Evolutionary conservation across 495 filamentous ascomycete genomes (phyloP), one percentile per base, ranked within the genome.

Genomic region (Thozetella sp.): DNA sequence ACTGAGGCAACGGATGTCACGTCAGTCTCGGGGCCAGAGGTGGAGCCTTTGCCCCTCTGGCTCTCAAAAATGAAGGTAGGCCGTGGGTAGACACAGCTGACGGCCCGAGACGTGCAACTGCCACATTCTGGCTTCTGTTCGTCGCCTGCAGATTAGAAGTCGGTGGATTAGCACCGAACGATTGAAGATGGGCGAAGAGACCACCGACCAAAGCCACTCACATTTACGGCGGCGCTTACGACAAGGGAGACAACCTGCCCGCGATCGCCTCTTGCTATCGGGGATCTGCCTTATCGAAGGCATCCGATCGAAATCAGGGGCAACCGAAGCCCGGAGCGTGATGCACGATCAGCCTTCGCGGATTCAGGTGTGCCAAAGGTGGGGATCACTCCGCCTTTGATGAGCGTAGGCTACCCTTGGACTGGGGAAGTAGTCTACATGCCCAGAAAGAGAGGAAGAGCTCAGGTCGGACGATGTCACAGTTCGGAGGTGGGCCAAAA

Each of bases 211-310:
- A 48, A 48, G n/a, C n/a, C 43, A 48, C 43, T 48, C 43, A 48
- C 43, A 48, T 48, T 48, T 48, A 19, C 43, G 43, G 9, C 43
- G 43, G 43, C 43, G 43, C 43, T 20, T 48, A 19, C 43, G 43
- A n/a, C 43, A 48, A 20, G 43, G 43, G 12, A 48, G n/a, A 20
- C 43, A 48, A 48, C 43, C 43, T 48, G 9, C 20, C 43, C 43
- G 9, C n/a, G 43, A 48, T 48, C 43, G 43, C 43, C 43, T 48
- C 43, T 48, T 48, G 20, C 43, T 48, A 20, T 48, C 43, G 10
- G 43, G 43, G 43, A 48, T 48, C 43, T 48, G 43, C 43, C 43
- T 48, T 48, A 20, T 48, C 43, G 43, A 48, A 48, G 43, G 43
- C 43, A 48, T 48, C 43, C 43, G 43, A n/a, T 48, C 43, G 43